Percentiles rank a stretch among this genome's conserved stretches.
Conservation (phyloP, 208 protist genomes). For the Chromosphaera perkinsii region DNA sequence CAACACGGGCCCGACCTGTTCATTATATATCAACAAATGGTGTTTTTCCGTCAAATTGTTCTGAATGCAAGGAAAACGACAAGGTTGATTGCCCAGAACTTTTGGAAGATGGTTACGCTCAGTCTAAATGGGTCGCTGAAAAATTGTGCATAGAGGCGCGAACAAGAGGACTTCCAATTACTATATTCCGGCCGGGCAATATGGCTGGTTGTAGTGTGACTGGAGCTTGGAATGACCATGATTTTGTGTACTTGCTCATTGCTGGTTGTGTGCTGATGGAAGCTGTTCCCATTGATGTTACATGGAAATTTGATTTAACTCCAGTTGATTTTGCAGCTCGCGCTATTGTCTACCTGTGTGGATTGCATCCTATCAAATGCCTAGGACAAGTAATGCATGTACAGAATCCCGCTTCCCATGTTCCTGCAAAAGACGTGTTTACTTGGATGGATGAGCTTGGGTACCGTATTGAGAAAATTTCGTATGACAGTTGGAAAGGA, state of each 20-base stretch:
- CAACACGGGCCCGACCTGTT: not conserved
- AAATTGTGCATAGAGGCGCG: conserved; percentile 2
- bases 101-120: conserved; percentile 1
- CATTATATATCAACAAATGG: conserved; percentile 19
- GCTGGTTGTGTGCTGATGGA: not conserved
- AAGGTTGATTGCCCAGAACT: not conserved
- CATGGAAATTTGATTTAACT: conserved; percentile 5
- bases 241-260: not conserved
- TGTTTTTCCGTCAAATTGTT: conserved; percentile 3
- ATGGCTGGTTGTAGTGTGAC: not conserved
- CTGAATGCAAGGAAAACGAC: conserved; percentile 1
- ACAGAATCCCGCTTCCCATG: not conserved
- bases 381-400: conserved; percentile 5
- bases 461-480: not conserved
- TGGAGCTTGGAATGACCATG: not conserved
- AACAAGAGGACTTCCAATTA: conserved; percentile 5
- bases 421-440: not conserved
- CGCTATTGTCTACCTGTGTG: not conserved
- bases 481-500: not conserved
- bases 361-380: not conserved
- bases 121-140: conserved; percentile 35
- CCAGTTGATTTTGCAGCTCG: conserved; percentile 1
- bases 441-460: not conserved
- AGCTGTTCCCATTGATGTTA: not conserved
- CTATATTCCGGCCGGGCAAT: conserved; percentile 21